These are phyloP conservation scores for Monilinia aucupariae DNA, from an alignment of 2,329 filamentous ascomycete genomes.

Conservation along the genomic window DNA sequence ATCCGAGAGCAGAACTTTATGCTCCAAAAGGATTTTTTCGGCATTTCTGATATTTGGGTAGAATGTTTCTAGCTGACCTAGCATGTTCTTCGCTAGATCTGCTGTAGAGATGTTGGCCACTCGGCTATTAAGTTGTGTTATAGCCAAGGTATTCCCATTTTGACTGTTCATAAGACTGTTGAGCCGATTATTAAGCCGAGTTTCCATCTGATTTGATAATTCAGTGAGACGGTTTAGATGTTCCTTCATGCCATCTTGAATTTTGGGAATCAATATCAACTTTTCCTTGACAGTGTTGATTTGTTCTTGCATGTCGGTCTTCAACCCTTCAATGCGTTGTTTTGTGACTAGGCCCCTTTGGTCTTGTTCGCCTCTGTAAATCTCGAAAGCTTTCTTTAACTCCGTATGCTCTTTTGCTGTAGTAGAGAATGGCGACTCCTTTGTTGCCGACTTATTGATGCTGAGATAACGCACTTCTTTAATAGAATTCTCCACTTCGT, in stretches of 20 bases:
- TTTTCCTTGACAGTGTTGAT: not conserved
- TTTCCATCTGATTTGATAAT: not conserved
- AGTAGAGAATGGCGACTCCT: constrained; percentile 1
- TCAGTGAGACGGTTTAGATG: not conserved
- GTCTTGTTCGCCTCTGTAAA: not conserved
- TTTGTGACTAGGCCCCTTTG: not conserved
- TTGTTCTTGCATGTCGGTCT: not conserved
- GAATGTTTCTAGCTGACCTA: constrained; percentile 7
- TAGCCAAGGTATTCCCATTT: not conserved
- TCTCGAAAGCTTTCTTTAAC: constrained; percentile 1
- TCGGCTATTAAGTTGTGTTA: constrained; percentile 7
- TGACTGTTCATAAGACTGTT: not conserved
- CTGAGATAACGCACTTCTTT: not conserved
- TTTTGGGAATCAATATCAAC: not conserved
- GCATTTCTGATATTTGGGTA: constrained; percentile 10
- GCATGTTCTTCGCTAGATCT: constrained; percentile 12
- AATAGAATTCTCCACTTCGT: not conserved
- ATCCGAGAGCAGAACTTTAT: not conserved
- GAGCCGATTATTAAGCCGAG: not conserved
- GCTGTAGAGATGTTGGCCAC: not conserved
- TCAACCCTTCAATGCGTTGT: not conserved
- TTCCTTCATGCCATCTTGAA: not conserved
- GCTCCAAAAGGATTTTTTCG: not conserved
- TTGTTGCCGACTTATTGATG: not conserved
- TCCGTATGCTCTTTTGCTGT: not conserved